Base-by-base conservation (phyloP, 805 yeast genomes). In the Ogataea dorogensis region DNA sequence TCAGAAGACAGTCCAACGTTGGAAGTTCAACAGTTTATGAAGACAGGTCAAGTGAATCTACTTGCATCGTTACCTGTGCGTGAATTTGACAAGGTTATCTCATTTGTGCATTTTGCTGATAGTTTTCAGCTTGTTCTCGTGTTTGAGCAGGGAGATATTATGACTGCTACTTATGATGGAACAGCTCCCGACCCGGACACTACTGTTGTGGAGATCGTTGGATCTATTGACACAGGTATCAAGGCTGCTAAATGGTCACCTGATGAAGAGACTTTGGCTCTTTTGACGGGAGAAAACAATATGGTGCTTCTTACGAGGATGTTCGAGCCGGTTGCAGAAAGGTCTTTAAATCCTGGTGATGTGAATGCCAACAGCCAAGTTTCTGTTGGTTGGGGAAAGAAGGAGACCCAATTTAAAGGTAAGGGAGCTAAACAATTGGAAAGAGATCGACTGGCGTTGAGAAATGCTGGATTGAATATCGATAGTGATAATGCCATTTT, bases 311-410 rank as follows among this genome's bases (percentile, higher is more conserved):
- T 93, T 36, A 81, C 89, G 24, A 72, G 95, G 45, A 64, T 73
- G 27, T 84, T 88, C 46, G 97, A 91, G 47, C 86, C 89, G 1
- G 70, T 91, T 16, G 64, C 76, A 8, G 97, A 91, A 53, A 70
- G 69, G 38, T 58, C 62, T 19, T 60, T 88, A 42, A 60, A 70
- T 29, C 64, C 73, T 0, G 72, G 70, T 7, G 98, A 93, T 56
- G 68, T 89, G 30, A 58, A 64, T 21, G 63, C 76, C 32, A 80
- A 88, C 2, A 81, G 79, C 47, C 96, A 93, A 55, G 96, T 93
- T 23, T 81, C 91, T 17, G 96, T 93, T 27, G 99, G 99, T 17
- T 93, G 99, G 99, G 99, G 99, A 54, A 85, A 83, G 44, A 81
- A 82, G 49, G 98, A 91, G 59, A 93, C 99, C 0, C 99, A 93